Base-by-base conservation (phyloP, 2,329 filamentous ascomycete species). In the Colletotrichum trifolii region DNA sequence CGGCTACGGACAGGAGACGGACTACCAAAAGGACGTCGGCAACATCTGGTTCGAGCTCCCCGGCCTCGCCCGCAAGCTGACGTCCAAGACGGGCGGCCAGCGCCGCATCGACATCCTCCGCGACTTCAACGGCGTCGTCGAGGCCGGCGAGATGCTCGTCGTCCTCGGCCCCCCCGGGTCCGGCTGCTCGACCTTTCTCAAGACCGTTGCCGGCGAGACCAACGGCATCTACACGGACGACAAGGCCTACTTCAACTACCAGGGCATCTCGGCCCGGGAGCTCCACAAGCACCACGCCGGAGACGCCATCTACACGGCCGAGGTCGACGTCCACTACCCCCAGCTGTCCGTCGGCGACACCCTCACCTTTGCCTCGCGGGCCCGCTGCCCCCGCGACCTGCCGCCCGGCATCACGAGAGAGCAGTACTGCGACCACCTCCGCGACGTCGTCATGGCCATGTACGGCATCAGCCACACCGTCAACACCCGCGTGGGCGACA, bases 101-200 rank as follows among this genome's bases (percentile, higher is more conserved):
- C 65, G 68, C 17, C 71, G 71, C 54, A 80, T 83, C 62, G 80
- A 86, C 57, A 87, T 87, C 65, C 73, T 87, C 39, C 73, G 76
- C 54, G 76, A 82, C 59, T 77, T 85, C 39, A 83, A 87, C 59
- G 85, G 85, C 13, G 54, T 86, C 1, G 80, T 87, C 1, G 75
- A 84, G 67, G 78, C 75, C 34, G 85, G 85, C 7, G 85, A 88
- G 76, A 84, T 87, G 81, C 75, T 87, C 34, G 80, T 86, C 33
- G 85, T 87, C 12, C 79, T 88, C 3, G 85, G 85, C 25, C 84
- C 84, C 53, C 85, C 86, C 6, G 78, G 78, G 4, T 71, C 74
- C 0, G 86, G 86, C 17, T 92, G 89, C 70, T 88, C 89, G 9
- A 91, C 90, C 0, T 88, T 92, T 68, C 78, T 92, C 57, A 91